Evolutionary conservation across 768 basidiomycete species (phyloP).

Genomic region (Daedaleopsis nitida): DNA sequence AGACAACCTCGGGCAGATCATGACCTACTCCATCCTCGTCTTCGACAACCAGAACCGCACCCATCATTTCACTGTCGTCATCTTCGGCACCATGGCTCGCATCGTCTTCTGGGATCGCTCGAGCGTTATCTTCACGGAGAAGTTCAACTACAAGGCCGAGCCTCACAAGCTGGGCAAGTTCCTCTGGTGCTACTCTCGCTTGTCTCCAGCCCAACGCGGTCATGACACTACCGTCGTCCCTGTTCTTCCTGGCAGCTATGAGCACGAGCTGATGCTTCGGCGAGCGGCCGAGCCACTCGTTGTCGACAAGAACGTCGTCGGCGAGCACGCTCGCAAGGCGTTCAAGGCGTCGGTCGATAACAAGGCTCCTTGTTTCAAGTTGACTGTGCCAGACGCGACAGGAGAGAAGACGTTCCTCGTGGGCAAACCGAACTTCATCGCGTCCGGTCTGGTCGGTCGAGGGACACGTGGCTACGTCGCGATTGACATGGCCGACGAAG

Average conservation of each 20-base stretch:
- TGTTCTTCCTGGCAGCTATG: not conserved
- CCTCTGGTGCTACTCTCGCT: conserved; percentile 4
- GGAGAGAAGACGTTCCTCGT: conserved; percentile 3
- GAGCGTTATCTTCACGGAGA: conserved; percentile 2
- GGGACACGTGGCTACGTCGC: conserved; percentile 3
- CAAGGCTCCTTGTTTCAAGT: too few species aligned
- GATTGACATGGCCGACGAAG: not conserved
- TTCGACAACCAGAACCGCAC: conserved; percentile 4
- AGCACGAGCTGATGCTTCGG: not conserved
- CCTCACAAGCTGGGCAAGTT: conserved; percentile 2
- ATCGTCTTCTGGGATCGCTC: conserved; percentile 11
- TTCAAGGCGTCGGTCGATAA: conserved; percentile 2
- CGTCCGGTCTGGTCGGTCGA: not conserved
- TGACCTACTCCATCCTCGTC: too few species aligned
- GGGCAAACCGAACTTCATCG: not conserved
- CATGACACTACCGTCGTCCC: conserved; percentile 5
- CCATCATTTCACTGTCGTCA: conserved; percentile 8
- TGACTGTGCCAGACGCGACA: too few species aligned
- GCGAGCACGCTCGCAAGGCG: not conserved
- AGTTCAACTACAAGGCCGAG: conserved; percentile 11
- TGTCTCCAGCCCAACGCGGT: conserved; percentile 3
- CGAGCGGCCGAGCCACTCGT: not conserved
- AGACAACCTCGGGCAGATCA: too few species aligned
- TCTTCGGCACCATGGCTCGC: conserved; percentile 7
- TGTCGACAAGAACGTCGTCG: not conserved